A percentile compares a stretch with the other conserved stretches of the same genome.
These are phyloP conservation scores for Phlebiopsis gigantea DNA, from an alignment of 768 basidiomycete genomes.

Conservation along the genomic window DNA sequence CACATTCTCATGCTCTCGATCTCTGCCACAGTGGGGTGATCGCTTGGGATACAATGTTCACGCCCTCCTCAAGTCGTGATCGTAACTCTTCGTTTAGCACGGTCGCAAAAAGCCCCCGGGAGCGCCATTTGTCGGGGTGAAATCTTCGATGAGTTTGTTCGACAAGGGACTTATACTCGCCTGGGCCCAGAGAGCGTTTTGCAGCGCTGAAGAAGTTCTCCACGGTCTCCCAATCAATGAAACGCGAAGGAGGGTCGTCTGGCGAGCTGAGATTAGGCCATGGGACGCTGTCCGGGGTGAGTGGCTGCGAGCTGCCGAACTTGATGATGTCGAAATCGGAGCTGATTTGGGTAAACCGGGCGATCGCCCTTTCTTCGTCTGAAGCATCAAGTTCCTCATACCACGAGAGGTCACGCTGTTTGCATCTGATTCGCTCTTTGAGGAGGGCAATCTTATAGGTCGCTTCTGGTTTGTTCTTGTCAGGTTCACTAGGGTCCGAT, in stretches of 20 bases:
- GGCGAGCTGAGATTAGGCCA: background rate
- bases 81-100: slow-evolving; percentile 1
- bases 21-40: slow-evolving; percentile 3
- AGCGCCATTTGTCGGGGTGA: slow-evolving; percentile 5
- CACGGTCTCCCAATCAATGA: background rate
- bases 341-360: slow-evolving; percentile 43
- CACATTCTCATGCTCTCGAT: background rate
- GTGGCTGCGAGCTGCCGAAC: background rate
- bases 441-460: background rate
- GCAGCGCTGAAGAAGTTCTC: background rate
- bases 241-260: background rate
- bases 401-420: background rate
- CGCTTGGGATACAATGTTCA: slow-evolving; percentile 1
- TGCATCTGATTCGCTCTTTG: background rate
- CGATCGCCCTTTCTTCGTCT: no score
- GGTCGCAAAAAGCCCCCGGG: background rate
- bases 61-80: background rate
- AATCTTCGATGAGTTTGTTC: slow-evolving; percentile 2
- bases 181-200: background rate
- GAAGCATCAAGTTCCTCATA: no score
- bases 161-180: background rate
- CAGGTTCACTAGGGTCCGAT: no score
- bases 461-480: no score
- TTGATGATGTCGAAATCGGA: slow-evolving; percentile 16
- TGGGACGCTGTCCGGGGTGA: background rate